Evolutionary conservation across 106 monocot species (phyloP), one percentile per base, ranked within the genome.

Genomic region (Acanthochlamys bracteata): DNA sequence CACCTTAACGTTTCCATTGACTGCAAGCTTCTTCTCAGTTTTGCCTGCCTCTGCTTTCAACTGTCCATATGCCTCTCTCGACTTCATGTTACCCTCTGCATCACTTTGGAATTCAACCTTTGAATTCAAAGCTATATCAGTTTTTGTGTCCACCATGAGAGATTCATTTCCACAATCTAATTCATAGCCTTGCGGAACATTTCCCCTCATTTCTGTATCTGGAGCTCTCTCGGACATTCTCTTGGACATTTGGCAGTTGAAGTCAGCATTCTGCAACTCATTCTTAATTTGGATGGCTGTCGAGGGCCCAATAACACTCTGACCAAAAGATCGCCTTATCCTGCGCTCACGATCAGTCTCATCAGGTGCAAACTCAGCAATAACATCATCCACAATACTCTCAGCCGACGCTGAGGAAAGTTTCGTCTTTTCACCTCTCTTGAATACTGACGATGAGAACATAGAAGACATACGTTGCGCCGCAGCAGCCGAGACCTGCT

Each of bases 341-440:
- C 87, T 58, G 74, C 75, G 78, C 76, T 85, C 80, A 24, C 90
- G 74, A 61, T 96, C 96, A 2, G 73, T 69, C 69, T 90, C 86
- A 47, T 91, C 87, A 0, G 83, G 80, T 0, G 84, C 88, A 63
- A 84, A 87, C 61, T 96, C 96, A 3, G 84, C 90, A 27, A 96
- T 78, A 42, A 96, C 71, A 53, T 84, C 84, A 57, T 96, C 90
- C 17, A 96, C 75, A 14, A 96, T 78, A 67, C 89, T 89, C 39
- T 86, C 89, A 15, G 83, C 60, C 8, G 76, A 74, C 67, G 72
- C 33, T 9, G 73, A 58, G 7, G 83, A 43, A 10, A 69, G 69
- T 55, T 86, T 94, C 10, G 11, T 55, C 69, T 68, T 60, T 14
- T 86, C 86, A 41, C 59, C 82, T 78, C 75, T 90, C 80, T 69